Conservation (phyloP, 2,329 filamentous ascomycete species). For the Parastagonospora nodorum region DNA sequence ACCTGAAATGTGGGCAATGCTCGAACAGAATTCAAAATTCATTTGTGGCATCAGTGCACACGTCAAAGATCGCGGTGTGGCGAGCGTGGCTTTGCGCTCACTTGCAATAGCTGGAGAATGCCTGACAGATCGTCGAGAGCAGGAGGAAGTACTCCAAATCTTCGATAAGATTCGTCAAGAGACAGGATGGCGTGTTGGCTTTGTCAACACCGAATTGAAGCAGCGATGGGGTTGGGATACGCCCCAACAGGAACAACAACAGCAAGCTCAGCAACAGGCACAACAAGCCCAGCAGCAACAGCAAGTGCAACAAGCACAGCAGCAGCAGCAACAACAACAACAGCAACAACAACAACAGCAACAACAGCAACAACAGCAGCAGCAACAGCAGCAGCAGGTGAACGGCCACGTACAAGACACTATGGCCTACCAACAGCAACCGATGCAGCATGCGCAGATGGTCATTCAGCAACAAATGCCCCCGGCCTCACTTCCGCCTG, state of each 20-base stretch:
- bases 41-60: conserved; percentile 90
- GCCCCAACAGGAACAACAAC: conserved; percentile 45
- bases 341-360: conserved; percentile 13
- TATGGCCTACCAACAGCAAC: conserved; percentile 17
- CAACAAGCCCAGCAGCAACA: conserved; percentile 43
- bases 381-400: conserved; percentile 24
- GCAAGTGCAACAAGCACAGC: conserved; percentile 29
- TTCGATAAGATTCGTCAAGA: conserved; percentile 75
- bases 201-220: conserved; percentile 74
- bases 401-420: conserved; percentile 20
- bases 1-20: conserved; percentile 71
- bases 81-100: conserved; percentile 77
- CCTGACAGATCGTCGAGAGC: conserved; percentile 70
- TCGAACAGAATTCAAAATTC: conserved; percentile 76
- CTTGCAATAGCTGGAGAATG: conserved; percentile 78
- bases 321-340: conserved; percentile 47
- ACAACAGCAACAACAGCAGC: conserved; percentile 14
- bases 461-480: conserved; percentile 26
- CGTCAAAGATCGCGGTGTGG: conserved; percentile 77
- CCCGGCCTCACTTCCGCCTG: conserved; percentile 18
- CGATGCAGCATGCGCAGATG: conserved; percentile 12
- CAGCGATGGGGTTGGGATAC: conserved; percentile 75
- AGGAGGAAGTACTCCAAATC: conserved; percentile 79
- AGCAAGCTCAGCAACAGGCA: conserved; percentile 26
- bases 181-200: conserved; percentile 78